Conservation (phyloP, 257 asterid genomes). For the Craterostigma plantagineum region DNA sequence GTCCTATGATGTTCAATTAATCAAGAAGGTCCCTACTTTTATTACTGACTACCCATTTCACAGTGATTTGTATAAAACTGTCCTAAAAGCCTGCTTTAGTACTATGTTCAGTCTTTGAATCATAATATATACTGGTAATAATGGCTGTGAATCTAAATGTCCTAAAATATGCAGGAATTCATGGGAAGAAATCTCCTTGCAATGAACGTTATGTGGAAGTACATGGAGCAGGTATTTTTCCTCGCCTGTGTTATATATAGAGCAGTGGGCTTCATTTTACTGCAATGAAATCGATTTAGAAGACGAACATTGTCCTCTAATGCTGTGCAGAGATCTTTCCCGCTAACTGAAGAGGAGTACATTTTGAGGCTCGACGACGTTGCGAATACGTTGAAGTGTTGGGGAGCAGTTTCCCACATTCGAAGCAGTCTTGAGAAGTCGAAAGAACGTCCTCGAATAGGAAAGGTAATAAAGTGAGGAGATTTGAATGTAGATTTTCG, state of each 20-base stretch:
- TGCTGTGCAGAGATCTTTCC: slow-evolving; percentile 72
- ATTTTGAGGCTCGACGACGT: slow-evolving; percentile 85
- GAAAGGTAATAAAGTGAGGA: slow-evolving; percentile 34
- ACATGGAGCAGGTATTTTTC: slow-evolving; percentile 75
- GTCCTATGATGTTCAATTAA: slow-evolving; percentile 86
- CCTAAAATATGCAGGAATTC: slow-evolving; percentile 71
- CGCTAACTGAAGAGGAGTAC: slow-evolving; percentile 91
- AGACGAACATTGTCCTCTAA: not conserved
- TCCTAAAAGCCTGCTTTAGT: no score
- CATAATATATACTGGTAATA: no score
- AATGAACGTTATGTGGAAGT: slow-evolving; percentile 96
- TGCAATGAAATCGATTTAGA: not conserved
- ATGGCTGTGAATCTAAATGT: no score
- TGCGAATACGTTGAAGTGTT: slow-evolving; percentile 74
- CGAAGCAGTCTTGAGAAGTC: slow-evolving; percentile 60
- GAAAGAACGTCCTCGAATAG: slow-evolving; percentile 92
- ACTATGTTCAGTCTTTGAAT: no score
- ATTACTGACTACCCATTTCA: no score
- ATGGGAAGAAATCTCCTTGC: slow-evolving; percentile 96
- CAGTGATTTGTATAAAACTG: no score
- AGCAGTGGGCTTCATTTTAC: slow-evolving; percentile 6
- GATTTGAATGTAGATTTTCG: no score
- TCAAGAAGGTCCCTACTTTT: slow-evolving; percentile 61
- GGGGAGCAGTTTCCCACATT: slow-evolving; percentile 99
- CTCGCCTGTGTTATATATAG: no score